Conservation (phyloP, 495 filamentous ascomycete species). For the Neurospora sp. region DNA sequence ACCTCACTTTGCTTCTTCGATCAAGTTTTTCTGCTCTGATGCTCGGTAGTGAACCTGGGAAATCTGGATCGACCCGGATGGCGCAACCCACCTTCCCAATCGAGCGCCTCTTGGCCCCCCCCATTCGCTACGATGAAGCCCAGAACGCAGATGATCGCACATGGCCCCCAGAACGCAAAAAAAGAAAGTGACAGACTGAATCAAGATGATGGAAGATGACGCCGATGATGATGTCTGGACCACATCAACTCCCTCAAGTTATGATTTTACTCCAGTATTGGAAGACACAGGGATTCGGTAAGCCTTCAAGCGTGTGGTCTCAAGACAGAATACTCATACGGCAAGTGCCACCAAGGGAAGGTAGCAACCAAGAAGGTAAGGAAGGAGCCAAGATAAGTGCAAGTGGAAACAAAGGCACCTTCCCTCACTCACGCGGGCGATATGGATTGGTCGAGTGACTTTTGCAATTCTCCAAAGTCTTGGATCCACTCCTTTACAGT, state of each 20-base stretch:
- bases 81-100: conserved; percentile 8
- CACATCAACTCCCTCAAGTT: background rate
- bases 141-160: background rate
- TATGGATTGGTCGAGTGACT: background rate
- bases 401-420: background rate
- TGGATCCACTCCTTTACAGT: background rate
- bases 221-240: background rate
- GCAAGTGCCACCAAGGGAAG: background rate
- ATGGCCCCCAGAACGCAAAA: background rate
- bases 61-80: background rate
- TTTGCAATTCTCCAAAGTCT: background rate
- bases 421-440: background rate
- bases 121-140: conserved; percentile 5
- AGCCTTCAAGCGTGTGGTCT: background rate
- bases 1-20: background rate
- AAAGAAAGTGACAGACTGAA: background rate
- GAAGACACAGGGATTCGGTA: background rate
- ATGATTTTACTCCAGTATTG: background rate
- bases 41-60: background rate
- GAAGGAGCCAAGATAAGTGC: background rate
- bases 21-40: background rate
- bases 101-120: conserved; percentile 1
- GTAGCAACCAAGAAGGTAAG: background rate
- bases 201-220: background rate
- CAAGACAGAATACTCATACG: background rate